Conservation (phyloP, 805 yeast species). For the Metschnikowia koreensis region DNA sequence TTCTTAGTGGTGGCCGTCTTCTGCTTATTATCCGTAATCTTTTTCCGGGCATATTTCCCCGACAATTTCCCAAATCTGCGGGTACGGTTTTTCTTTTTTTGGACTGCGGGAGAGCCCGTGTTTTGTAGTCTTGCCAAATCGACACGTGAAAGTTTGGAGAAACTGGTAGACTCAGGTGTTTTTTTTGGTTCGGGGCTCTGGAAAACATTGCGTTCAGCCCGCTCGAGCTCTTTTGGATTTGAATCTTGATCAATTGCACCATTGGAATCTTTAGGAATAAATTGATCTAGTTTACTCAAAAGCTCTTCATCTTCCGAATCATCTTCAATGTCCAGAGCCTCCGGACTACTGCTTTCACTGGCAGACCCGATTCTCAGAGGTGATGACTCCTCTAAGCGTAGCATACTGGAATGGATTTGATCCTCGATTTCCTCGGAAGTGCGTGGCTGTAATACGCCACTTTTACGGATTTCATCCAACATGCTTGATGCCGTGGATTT, state of each 20-base stretch:
- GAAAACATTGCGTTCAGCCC: not conserved
- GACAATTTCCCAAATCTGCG: constrained; percentile 13
- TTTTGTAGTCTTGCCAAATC: not conserved
- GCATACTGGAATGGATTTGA: constrained; percentile 25
- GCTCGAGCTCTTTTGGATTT: not conserved
- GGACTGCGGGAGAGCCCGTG: not conserved
- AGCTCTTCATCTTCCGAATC: constrained; percentile 3
- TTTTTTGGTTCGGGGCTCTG: not conserved
- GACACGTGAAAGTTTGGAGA: not conserved
- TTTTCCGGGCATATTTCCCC: constrained; percentile 22
- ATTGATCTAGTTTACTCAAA: constrained; percentile 1
- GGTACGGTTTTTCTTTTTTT: not conserved
- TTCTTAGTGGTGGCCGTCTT: not conserved
- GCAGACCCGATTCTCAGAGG: not conserved
- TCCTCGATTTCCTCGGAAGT: constrained; percentile 23
- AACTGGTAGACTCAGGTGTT: not conserved
- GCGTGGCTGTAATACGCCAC: constrained; percentile 13
- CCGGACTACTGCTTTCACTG: not conserved
- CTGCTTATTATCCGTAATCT: constrained; percentile 8
- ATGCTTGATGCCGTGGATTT: constrained; percentile 9
- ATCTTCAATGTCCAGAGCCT: not conserved
- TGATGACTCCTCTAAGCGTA: constrained; percentile 6
- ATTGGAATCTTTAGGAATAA: not conserved
- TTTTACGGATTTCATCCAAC: constrained; percentile 14
- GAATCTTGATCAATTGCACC: not conserved